A percentile compares a stretch with the other conserved stretches of the same genome.
Evolutionary conservation across 2,329 filamentous ascomycete species (phyloP).

Genomic region (Aspergillus neoniger): DNA sequence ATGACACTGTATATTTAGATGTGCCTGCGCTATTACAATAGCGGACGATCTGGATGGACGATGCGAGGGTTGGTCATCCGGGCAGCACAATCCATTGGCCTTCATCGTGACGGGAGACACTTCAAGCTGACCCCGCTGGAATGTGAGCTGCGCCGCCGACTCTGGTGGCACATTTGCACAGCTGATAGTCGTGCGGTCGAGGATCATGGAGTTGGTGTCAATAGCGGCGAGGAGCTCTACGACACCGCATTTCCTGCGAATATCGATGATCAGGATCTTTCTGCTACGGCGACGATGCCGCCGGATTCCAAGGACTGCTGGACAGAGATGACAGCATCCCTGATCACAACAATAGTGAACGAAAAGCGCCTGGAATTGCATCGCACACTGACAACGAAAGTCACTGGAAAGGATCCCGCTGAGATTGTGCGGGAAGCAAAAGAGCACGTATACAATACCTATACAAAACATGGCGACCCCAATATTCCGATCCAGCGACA

Average conservation of each 20-base stretch:
- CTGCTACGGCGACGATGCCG: conserved; percentile 51
- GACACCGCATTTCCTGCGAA: conserved; percentile 47
- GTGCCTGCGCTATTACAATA: conserved; percentile 26
- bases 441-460: conserved; percentile 51
- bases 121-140: conserved; percentile 55
- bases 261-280: conserved; percentile 56
- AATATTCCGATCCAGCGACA: conserved; percentile 50
- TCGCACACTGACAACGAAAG: conserved; percentile 33
- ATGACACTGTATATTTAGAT: conserved; percentile 19
- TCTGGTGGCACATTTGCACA: conserved; percentile 57
- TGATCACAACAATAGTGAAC: conserved; percentile 57
- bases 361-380: conserved; percentile 2
- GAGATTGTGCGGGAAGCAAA: conserved; percentile 49
- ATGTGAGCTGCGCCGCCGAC: conserved; percentile 54
- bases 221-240: conserved; percentile 47
- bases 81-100: conserved; percentile 52
- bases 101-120: conserved; percentile 55
- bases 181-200: conserved; percentile 53
- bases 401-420: conserved; percentile 31
- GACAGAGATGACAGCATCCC: conserved; percentile 60
- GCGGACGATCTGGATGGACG: conserved; percentile 45
- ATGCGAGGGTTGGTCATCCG: conserved; percentile 55
- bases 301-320: conserved; percentile 54
- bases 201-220: conserved; percentile 58
- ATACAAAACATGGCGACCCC: conserved; percentile 55